Conservation (phyloP, 1,284 basidiomycete species). For the Boletus coffeatus region DNA sequence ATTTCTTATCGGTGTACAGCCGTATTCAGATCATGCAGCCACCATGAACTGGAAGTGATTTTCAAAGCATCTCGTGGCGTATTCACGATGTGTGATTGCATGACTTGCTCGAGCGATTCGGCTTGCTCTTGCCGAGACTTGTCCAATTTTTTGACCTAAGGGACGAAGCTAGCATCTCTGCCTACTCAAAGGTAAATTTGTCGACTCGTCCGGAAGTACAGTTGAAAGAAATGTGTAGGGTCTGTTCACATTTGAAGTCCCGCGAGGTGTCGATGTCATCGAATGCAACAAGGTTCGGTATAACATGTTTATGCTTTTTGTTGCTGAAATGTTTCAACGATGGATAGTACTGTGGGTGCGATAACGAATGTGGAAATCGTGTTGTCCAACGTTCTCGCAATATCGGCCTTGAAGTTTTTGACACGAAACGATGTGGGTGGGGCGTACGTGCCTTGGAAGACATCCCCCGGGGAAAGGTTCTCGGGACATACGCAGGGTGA, state of each 20-base stretch:
- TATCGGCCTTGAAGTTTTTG: constrained; percentile 50
- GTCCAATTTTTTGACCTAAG: constrained; percentile 22
- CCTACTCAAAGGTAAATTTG: constrained; percentile 38
- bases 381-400: constrained; percentile 46
- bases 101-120: constrained; percentile 23
- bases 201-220: not conserved
- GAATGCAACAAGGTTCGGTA: constrained; percentile 52
- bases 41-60: constrained; percentile 15
- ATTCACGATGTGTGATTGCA: constrained; percentile 32
- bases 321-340: not conserved
- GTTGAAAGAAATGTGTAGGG: constrained; percentile 34
- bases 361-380: constrained; percentile 43
- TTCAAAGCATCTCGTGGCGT: constrained; percentile 20
- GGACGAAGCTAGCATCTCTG: constrained; percentile 26
- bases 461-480: constrained; percentile 46
- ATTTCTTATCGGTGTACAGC: not conserved
- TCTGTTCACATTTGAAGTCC: constrained; percentile 41
- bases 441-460: constrained; percentile 38
- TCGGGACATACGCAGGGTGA: constrained; percentile 63
- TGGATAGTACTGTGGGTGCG: constrained; percentile 41
- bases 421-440: constrained; percentile 50
- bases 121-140: constrained; percentile 31
- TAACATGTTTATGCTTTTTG: not conserved
- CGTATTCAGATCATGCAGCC: constrained; percentile 14
- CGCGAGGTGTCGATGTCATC: constrained; percentile 43